Base-by-base conservation (phyloP, 176 grass and related monocot genomes). In the Saccharum officinarum region DNA sequence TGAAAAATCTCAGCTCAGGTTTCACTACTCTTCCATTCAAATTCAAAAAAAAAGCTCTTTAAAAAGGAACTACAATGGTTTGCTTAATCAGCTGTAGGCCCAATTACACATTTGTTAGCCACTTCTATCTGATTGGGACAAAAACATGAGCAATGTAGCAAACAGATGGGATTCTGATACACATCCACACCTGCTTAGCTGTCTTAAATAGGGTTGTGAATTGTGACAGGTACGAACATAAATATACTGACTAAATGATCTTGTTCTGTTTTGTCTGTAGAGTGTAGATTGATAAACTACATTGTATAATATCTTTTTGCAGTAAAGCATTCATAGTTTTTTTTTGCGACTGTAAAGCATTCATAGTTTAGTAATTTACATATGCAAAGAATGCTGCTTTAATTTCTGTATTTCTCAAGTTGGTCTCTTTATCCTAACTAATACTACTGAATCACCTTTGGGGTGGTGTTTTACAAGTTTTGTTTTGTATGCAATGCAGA, bases 401-500 rank as follows among this genome's bases (percentile, higher is more conserved):
- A 82, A 54, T 71, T 82, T 80, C 36, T 22, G 64, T 49, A 25
- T 82, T 83, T 78, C 15, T 79, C 1, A 60, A 49, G 55, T 83
- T 68, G 7, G 17, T 81, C 42, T 45, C 36, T 26, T 44, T 55
- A 9, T 85, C 30, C 30, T 83, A 44, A 60, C 11, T 72, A 86
- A 57, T 71, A 59, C 54, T 42, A 67, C 50, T 26, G 33, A 67
- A 62, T 16, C 26, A 74, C 20, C 11, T 15, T 77, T 73, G n/a
- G 25, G 55, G n/a, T 8, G 39, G 30, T 26, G 68, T 67, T 66
- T 60, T 71, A 9, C 45, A n/a, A 77, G 12, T 18, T 79, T 72
- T 71, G 34, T 42, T 46, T 78, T 12, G 26, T 76, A 44, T 42
- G 33, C n/a, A 82, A 86, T 89, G 86, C 86, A 99, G 97, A 99